Percentiles rank a stretch among this genome's conserved stretches.
phyloP scores from a whole-genome alignment of 179 eudicot genomes.

The Spinacia oleracea region DNA sequence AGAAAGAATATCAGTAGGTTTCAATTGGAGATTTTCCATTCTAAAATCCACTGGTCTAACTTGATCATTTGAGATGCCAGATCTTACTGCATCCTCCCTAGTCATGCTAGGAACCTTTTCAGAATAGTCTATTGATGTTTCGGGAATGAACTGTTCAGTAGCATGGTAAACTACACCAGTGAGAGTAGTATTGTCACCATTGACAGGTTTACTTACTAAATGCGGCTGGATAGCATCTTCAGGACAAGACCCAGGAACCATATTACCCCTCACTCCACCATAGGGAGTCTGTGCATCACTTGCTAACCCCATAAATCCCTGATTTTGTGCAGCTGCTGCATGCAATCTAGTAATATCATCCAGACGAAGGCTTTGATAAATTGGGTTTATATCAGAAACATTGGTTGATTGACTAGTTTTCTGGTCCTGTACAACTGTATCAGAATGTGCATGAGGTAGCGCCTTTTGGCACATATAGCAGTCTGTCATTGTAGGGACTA shows the following conservation, averaged over 20 bases:
- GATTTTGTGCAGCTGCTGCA: slow-evolving; percentile 39
- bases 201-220: slow-evolving; percentile 36
- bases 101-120: slow-evolving; percentile 30
- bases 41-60: slow-evolving; percentile 49
- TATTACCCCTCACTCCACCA: slow-evolving; percentile 29
- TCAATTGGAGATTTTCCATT: slow-evolving; percentile 48
- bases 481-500: slow-evolving; percentile 38
- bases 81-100: slow-evolving; percentile 36
- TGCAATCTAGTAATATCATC: slow-evolving; percentile 49
- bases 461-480: slow-evolving; percentile 85
- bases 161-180: slow-evolving; percentile 33
- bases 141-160: slow-evolving; percentile 38
- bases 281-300: slow-evolving; percentile 41
- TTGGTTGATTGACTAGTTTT: slow-evolving; percentile 43
- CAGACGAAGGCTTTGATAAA: slow-evolving; percentile 54
- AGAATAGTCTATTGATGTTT: slow-evolving; percentile 44
- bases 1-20: slow-evolving; percentile 39
- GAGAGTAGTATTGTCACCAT: slow-evolving; percentile 36
- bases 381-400: slow-evolving; percentile 44
- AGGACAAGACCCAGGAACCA: slow-evolving; percentile 35
- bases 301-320: slow-evolving; percentile 39
- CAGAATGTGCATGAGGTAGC: slow-evolving; percentile 93
- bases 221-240: slow-evolving; percentile 44
- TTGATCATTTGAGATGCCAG: slow-evolving; percentile 37
- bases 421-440: slow-evolving; percentile 62